These are phyloP conservation scores for Kwoniella europaea DNA, from an alignment of 768 basidiomycete species.

Conservation along the genomic window DNA sequence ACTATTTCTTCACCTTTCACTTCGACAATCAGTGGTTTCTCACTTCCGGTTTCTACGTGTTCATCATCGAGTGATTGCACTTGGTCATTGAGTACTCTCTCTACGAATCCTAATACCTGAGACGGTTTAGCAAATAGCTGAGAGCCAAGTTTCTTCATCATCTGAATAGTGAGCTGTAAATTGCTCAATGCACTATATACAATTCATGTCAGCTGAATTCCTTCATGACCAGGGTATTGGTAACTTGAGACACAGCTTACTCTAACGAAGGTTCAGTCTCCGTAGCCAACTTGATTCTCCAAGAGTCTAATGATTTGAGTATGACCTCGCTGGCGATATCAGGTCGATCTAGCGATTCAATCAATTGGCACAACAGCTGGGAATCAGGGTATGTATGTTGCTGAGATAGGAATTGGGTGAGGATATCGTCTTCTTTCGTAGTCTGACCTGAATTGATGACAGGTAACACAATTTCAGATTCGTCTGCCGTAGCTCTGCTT, in stretches of 20 bases:
- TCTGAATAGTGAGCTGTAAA: conserved; percentile 79
- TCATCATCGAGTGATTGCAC: conserved; percentile 12
- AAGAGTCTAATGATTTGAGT: conserved; percentile 72
- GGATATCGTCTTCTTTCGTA: conserved; percentile 59
- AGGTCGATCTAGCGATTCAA: conserved; percentile 69
- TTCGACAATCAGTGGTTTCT: conserved; percentile 57
- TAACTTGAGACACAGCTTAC: conserved; percentile 39
- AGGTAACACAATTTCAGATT: background rate
- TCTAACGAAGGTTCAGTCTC: conserved; percentile 43
- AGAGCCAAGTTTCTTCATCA: conserved; percentile 72
- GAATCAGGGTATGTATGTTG: conserved; percentile 74
- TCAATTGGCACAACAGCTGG: conserved; percentile 64
- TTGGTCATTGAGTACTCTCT: conserved; percentile 66
- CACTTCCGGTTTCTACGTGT: conserved; percentile 38
- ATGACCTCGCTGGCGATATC: conserved; percentile 78
- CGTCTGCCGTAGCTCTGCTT: too few relatives aligned
- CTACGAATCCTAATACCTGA: conserved; percentile 80
- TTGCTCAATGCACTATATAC: conserved; percentile 67
- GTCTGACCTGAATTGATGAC: conserved; percentile 54
- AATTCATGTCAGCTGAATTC: background rate
- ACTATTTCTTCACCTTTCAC: conserved; percentile 62
- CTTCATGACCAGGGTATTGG: conserved; percentile 55
- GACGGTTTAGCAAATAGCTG: conserved; percentile 69
- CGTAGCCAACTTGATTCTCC: conserved; percentile 63
- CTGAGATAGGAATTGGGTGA: conserved; percentile 60